phyloP scores from a whole-genome alignment of 2,329 filamentous ascomycete genomes.

The Colletotrichum limetticola region DNA sequence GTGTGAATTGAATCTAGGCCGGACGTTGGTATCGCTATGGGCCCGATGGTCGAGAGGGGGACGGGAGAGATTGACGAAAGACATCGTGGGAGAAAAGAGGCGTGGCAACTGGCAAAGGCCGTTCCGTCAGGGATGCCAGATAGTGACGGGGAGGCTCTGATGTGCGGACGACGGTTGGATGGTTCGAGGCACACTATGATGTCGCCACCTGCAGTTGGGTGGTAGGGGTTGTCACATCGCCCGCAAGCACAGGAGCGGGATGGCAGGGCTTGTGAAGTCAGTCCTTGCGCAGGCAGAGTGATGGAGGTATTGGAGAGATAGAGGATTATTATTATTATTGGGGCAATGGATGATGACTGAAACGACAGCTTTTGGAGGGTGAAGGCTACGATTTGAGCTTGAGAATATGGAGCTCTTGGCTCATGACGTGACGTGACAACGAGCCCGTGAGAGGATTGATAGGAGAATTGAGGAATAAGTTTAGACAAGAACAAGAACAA shows the following conservation, averaged over 20 bases:
- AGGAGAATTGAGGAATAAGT: neutral
- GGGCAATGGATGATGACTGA: neutral
- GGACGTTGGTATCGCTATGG: conserved; percentile 39
- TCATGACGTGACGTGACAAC: neutral
- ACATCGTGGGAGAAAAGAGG: conserved; percentile 20
- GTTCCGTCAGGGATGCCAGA: conserved; percentile 2
- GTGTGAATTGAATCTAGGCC: conserved; percentile 62
- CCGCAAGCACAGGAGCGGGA: conserved; percentile 19
- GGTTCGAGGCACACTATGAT: conserved; percentile 29
- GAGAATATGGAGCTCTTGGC: neutral
- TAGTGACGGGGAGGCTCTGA: conserved; percentile 16
- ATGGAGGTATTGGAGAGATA: neutral
- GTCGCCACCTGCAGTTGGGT: conserved; percentile 34
- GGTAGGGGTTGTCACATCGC: conserved; percentile 30
- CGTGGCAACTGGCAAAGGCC: neutral
- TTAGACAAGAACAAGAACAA: neutral
- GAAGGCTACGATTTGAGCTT: neutral
- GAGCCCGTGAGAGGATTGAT: too few species aligned
- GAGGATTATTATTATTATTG: neutral
- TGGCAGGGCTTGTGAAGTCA: conserved; percentile 21
- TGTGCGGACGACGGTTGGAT: conserved; percentile 13
- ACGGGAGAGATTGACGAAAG: conserved; percentile 31
- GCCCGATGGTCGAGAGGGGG: conserved; percentile 26
- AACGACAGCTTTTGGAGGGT: conserved; percentile 1
- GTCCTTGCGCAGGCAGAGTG: neutral